phyloP scores from a whole-genome alignment of 345 rosid species.

The Syzygium aromaticum region DNA sequence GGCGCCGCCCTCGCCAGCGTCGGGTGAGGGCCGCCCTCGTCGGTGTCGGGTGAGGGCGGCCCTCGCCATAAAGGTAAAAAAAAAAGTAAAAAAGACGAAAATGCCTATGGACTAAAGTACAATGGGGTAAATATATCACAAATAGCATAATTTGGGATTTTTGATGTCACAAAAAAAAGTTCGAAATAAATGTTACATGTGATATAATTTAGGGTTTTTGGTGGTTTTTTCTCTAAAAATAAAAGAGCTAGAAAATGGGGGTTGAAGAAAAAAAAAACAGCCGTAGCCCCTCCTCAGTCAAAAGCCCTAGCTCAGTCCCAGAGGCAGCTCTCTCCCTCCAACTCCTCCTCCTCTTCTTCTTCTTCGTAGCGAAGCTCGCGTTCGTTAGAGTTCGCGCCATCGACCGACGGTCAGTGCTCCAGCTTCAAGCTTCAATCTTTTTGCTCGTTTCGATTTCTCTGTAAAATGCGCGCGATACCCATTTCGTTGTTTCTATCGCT shows the following conservation, averaged over 20 bases:
- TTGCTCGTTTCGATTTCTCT: conserved; percentile 1
- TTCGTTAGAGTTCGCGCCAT: neutral
- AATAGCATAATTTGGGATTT: too few relatives aligned
- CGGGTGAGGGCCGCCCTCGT: too few relatives aligned
- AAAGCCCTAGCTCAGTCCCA: neutral
- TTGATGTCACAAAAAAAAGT: too few relatives aligned
- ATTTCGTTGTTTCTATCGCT: neutral
- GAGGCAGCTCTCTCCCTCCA: neutral
- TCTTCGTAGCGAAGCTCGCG: neutral
- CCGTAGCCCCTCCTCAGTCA: neutral
- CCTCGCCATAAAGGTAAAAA: too few relatives aligned
- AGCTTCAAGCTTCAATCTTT: conserved; percentile 8
- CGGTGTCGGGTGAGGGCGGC: too few relatives aligned
- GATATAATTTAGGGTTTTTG: too few relatives aligned
- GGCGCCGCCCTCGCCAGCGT: too few relatives aligned
- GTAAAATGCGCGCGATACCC: neutral
- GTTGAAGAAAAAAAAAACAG: neutral
- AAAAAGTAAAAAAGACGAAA: too few relatives aligned
- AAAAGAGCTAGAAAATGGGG: neutral
- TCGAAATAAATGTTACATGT: too few relatives aligned
- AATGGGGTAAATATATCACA: too few relatives aligned
- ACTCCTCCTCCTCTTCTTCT: neutral
- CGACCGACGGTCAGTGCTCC: neutral
- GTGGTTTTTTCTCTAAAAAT: too few relatives aligned
- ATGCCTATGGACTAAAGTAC: too few relatives aligned